Base-by-base conservation (phyloP, 352 stramenopile genomes). In the Phytopythium aichiense region DNA sequence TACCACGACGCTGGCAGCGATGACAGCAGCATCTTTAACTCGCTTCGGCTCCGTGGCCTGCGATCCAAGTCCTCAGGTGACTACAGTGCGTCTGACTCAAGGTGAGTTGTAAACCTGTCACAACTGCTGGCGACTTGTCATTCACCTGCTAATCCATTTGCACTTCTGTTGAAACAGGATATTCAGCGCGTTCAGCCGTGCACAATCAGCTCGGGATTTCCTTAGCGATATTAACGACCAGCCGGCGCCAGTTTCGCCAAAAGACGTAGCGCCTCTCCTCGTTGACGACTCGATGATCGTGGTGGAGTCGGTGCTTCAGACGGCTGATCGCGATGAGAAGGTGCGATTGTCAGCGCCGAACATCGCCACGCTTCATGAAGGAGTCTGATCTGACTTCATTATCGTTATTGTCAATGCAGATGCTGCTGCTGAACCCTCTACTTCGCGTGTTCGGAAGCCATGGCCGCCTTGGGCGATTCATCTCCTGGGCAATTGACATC, bases 221-320 rank as follows among this genome's bases (percentile, higher is more conserved):
- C 62, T 79, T 9, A 64, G 23, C 7, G 64, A 74, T 57, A 68
- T 70, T 20, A 68, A 79, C 49, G 78, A 79, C 4, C 53, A 71
- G n/a, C 60, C 70, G 46, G 20, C 56, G 33, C 49, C 37, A 20
- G 54, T 63, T 23, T 56, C 67, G 20, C 68, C 77, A 4, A 81
- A 73, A 20, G 74, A 89, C 56, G 60, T 94, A 7, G 64, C 67
- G 15, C 72, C 72, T 5, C 55, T 92, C 0, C 57, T 93, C 8
- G 63, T 90, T 5, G 82, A 93, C 62, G 81, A 91, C 30, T 83
- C 75, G 1, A 93, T 93, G 81, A 72, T 68, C 0, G 67, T 92
- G 25, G 76, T 93, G 12, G 84, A 79, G 22, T 89, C 76, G n/a
- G 85, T 93, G 38, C 65, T 93, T 23, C 84, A 93, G 45, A 91